Conservation (phyloP, 352 stramenopile genomes). For the Phytopythium ostracodes region DNA sequence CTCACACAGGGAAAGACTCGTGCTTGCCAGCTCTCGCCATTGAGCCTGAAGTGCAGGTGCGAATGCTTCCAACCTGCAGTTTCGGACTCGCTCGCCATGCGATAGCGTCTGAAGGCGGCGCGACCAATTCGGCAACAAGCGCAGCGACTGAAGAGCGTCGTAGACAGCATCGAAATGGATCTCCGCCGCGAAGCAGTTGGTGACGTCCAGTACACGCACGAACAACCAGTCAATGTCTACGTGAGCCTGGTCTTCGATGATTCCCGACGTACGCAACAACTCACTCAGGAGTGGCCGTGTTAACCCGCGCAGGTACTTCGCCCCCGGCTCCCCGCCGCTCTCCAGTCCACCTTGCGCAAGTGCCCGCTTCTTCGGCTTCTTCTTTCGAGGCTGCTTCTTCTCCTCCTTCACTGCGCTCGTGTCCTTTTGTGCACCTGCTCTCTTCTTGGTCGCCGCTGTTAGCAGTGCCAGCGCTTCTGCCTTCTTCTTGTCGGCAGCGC, state of each 20-base stretch:
- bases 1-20: conserved; percentile 32
- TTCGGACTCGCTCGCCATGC: background rate
- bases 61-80: background rate
- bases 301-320: conserved; percentile 40
- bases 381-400: conserved; percentile 23
- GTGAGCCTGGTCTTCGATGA: conserved; percentile 24
- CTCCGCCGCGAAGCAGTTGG: conserved; percentile 16
- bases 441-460: conserved; percentile 8
- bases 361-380: conserved; percentile 23
- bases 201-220: conserved; percentile 18
- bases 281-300: conserved; percentile 28
- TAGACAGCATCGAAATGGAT: conserved; percentile 41
- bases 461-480: conserved; percentile 14
- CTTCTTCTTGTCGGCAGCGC: conserved; percentile 6
- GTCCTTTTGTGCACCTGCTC: background rate
- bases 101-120: background rate
- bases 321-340: conserved; percentile 5
- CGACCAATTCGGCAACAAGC: conserved; percentile 9
- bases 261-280: conserved; percentile 32
- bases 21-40: conserved; percentile 30
- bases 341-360: background rate
- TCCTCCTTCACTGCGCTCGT: background rate
- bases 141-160: conserved; percentile 18
- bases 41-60: conserved; percentile 18
- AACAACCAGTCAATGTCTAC: conserved; percentile 46